Evolutionary conservation across 495 filamentous ascomycete genomes (phyloP), one percentile per base, ranked within the genome.

Genomic region (Daldinia bambusicola): DNA sequence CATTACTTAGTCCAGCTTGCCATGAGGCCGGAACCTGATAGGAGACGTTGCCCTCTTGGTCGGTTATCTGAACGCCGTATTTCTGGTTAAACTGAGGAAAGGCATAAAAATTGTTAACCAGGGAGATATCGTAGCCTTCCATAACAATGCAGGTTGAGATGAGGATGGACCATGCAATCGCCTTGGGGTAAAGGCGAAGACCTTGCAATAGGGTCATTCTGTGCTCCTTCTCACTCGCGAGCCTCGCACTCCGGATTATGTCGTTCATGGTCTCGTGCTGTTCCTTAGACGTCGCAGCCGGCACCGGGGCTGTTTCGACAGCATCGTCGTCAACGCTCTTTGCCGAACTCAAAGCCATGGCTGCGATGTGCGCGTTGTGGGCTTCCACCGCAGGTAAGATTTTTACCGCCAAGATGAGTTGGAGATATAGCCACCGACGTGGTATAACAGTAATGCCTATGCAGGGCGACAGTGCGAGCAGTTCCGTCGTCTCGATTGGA

Each of bases 1-100:
- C 75, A 74, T 94, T 93, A 66, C 88, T 91, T 40, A 95, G 80
- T 62, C 90, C 91, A 7, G 91, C 81, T 80, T 93, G 91, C 92
- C 92, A 95, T 64, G 88, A 75, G 13, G 91, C 90, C 14, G 91
- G 80, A 8, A 94, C 83, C 71, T 93, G 84, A 77, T 91, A 93
- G n/a, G 69, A 56, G 34, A 65, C 59, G 3, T 77, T 72, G n/a
- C 88, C 89, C 53, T 89, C 76, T 1, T 81, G 51, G 31, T 52
- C 70, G 2, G 68, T 70, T 12, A 84, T 62, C 69, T 80, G 72
- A 61, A 87, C 81, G 32, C 91, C 92, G 75, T 92, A 93, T 67
- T 91, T 91, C 66, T 78, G 78, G 71, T 90, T 91, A 82, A 93
- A 93, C 72, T 85, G 81, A 0, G 81, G 81, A 55, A 86, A 86